phyloP scores from a whole-genome alignment of 2,329 filamentous ascomycete species.

The Fusarium sororula region DNA sequence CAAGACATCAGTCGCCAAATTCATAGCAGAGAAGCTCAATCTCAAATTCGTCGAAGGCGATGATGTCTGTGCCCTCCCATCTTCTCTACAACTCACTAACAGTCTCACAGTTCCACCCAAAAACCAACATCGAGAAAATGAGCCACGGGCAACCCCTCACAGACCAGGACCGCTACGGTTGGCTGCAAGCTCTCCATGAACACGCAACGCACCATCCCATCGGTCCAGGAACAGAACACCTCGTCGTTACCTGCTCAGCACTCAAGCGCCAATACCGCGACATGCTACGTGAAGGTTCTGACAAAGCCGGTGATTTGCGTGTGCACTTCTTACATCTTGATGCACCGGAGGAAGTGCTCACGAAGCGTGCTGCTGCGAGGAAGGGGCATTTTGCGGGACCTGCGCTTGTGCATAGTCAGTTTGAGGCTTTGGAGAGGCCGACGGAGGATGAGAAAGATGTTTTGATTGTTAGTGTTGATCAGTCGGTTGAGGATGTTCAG shows the following conservation, averaged over 20 bases:
- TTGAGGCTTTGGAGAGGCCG: conserved; percentile 5
- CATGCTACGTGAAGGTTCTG: conserved; percentile 13
- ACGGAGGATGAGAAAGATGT: conserved; percentile 9
- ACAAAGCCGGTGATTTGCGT: conserved; percentile 8
- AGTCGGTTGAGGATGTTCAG: conserved; percentile 11
- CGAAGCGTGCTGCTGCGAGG: not conserved
- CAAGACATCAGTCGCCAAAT: conserved; percentile 21
- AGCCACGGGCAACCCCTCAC: conserved; percentile 19
- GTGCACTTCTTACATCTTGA: conserved; percentile 28
- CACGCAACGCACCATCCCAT: conserved; percentile 16
- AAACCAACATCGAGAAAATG: conserved; percentile 27
- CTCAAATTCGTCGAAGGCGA: conserved; percentile 29
- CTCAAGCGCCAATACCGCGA: conserved; percentile 20
- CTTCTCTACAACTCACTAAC: not conserved
- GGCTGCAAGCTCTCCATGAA: conserved; percentile 10
- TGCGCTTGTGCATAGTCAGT: conserved; percentile 17
- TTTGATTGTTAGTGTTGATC: conserved; percentile 14
- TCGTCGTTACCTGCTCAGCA: conserved; percentile 28
- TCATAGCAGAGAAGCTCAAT: conserved; percentile 8
- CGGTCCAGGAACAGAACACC: conserved; percentile 20
- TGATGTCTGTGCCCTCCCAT: not conserved
- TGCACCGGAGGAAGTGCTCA: conserved; percentile 18
- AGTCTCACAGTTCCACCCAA: conserved; percentile 11
- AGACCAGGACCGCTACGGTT: conserved; percentile 10
- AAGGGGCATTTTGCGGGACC: conserved; percentile 21